These are phyloP conservation scores for Fragaria ananassa DNA, from an alignment of 306 rosid species.

Conservation along the genomic window DNA sequence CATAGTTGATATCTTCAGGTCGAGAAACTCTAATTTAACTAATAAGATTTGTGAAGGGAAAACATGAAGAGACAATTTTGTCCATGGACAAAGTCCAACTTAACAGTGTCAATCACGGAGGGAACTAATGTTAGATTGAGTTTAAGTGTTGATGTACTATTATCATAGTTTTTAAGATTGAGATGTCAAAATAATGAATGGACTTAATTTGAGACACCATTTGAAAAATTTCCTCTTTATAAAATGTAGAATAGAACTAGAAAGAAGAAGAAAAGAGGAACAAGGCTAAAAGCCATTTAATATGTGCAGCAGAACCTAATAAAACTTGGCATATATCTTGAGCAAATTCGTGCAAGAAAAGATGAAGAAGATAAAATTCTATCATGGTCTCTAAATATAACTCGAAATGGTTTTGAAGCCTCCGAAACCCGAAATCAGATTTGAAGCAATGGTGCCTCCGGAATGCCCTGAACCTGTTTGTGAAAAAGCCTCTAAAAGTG, in stretches of 20 bases:
- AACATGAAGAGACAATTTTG: too few relatives aligned
- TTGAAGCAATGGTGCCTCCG: constrained; percentile 4
- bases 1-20: too few relatives aligned
- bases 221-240: too few relatives aligned
- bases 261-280: not conserved
- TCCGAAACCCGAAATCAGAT: constrained; percentile 20
- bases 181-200: too few relatives aligned
- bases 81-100: too few relatives aligned
- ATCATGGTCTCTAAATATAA: constrained; percentile 12
- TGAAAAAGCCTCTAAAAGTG: constrained; percentile 32
- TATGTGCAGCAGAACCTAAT: not conserved
- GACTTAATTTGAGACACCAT: too few relatives aligned
- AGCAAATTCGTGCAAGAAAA: not conserved
- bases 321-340: not conserved
- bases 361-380: not conserved
- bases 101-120: too few relatives aligned
- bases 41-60: too few relatives aligned
- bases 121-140: too few relatives aligned
- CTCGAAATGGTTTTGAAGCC: constrained; percentile 20
- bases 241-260: not conserved
- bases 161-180: too few relatives aligned
- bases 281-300: not conserved
- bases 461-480: constrained; percentile 15
- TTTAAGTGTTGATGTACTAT: too few relatives aligned
- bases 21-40: too few relatives aligned